Evolutionary conservation across 805 yeast species (phyloP).

Genomic region (Nadsonia fulvescens): DNA sequence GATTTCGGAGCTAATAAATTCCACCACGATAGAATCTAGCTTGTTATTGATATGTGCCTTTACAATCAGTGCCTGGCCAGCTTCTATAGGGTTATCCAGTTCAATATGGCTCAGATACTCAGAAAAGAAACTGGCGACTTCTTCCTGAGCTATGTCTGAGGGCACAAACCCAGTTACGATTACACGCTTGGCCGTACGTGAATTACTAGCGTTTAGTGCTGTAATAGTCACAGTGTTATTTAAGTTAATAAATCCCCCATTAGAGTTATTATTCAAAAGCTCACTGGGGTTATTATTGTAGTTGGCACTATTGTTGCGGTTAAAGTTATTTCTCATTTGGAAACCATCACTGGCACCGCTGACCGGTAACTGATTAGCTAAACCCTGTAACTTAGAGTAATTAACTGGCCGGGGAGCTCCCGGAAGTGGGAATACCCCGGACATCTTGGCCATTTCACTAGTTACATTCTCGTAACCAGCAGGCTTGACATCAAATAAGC

Average conservation of each 20-base stretch:
- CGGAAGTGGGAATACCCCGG: conserved; percentile 65
- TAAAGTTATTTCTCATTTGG: background rate
- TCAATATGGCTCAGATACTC: too few relatives aligned
- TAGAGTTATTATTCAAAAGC: conserved; percentile 4
- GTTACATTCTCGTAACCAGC: conserved; percentile 56
- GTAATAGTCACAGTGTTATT: conserved; percentile 6
- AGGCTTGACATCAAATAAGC: conserved; percentile 59
- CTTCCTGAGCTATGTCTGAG: too few relatives aligned
- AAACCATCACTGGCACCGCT: conserved; percentile 4
- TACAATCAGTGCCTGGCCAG: too few relatives aligned
- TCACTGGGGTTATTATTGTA: conserved; percentile 4
- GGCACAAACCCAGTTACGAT: conserved; percentile 26
- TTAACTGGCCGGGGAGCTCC: conserved; percentile 17
- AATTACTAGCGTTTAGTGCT: too few relatives aligned
- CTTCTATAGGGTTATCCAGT: too few relatives aligned
- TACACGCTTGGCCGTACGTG: too few relatives aligned
- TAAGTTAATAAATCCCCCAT: conserved; percentile 6
- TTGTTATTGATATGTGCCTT: too few relatives aligned
- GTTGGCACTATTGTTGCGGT: background rate
- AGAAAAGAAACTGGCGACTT: too few relatives aligned
- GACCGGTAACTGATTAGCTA: conserved; percentile 7
- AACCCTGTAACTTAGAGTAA: conserved; percentile 3
- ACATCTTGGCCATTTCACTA: conserved; percentile 58
- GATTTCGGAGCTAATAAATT: conserved; percentile 29
- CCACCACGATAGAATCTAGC: too few relatives aligned